Percentiles rank a stretch among this genome's conserved stretches.
phyloP scores from a whole-genome alignment of 2,329 filamentous ascomycete genomes.

The Pleomassaria siparia region DNA sequence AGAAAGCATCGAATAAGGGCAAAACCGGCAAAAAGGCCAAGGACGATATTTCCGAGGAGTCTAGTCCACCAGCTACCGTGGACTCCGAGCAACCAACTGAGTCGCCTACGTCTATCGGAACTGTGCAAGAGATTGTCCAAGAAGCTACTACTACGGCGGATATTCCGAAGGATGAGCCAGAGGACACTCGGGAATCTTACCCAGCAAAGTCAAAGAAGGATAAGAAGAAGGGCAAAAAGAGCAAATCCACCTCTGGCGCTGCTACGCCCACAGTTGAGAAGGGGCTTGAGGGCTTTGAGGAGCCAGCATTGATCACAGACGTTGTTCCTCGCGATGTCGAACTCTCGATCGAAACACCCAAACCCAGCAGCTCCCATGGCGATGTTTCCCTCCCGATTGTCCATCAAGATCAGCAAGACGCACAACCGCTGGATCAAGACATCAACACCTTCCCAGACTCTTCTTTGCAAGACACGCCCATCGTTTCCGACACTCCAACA shows the following conservation, averaged over 20 bases:
- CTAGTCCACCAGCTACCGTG: neutral
- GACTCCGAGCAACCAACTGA: conserved; percentile 10
- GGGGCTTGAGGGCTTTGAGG: conserved; percentile 1
- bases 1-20: conserved; percentile 33
- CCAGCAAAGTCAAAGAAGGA: conserved; percentile 30
- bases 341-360: neutral
- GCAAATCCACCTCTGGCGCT: conserved; percentile 14
- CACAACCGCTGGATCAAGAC: neutral
- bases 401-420: neutral
- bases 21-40: conserved; percentile 37
- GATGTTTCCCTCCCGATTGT: neutral
- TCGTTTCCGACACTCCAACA: neutral
- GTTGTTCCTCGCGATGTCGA: conserved; percentile 1
- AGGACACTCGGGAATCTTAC: conserved; percentile 16
- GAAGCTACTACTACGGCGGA: conserved; percentile 3
- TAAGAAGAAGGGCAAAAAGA: conserved; percentile 32
- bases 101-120: conserved; percentile 4
- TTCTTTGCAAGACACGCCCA: neutral
- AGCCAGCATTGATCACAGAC: conserved; percentile 1
- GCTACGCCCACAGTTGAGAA: conserved; percentile 14
- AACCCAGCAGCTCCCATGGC: neutral
- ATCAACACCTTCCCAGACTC: neutral
- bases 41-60: conserved; percentile 9
- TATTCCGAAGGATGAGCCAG: conserved; percentile 10
- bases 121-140: neutral